Percentiles rank a stretch among this genome's conserved stretches.
These are phyloP conservation scores for Mycena leptocephala DNA, from an alignment of 768 basidiomycete species.

Conservation along the genomic window DNA sequence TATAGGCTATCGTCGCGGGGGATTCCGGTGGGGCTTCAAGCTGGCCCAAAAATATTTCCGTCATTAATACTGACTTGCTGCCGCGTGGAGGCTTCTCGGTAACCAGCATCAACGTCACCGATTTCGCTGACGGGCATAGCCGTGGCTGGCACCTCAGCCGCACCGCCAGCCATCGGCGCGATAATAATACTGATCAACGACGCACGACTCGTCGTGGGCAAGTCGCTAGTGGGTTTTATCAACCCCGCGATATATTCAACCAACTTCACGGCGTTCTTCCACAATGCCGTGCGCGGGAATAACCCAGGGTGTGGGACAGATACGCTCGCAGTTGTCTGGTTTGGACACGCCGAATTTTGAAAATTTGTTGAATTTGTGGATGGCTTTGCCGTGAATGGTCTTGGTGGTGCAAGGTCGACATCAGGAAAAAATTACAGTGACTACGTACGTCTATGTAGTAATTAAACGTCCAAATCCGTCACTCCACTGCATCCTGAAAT, in stretches of 20 bases:
- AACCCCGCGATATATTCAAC: conserved; percentile 60
- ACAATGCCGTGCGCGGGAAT: conserved; percentile 57
- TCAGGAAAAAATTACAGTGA: too few relatives aligned
- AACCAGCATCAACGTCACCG: background rate
- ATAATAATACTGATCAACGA: conserved; percentile 59
- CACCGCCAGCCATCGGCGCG: conserved; percentile 48
- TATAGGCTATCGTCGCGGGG: background rate
- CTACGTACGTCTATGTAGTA: too few relatives aligned
- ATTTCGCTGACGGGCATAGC: background rate
- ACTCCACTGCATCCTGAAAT: too few relatives aligned
- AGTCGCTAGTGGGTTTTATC: conserved; percentile 52
- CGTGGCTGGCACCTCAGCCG: conserved; percentile 52
- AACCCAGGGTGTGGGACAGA: conserved; percentile 58
- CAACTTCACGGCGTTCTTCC: conserved; percentile 49
- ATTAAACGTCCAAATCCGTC: too few relatives aligned
- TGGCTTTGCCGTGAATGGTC: background rate
- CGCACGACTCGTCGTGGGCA: conserved; percentile 49
- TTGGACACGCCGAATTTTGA: conserved; percentile 3
- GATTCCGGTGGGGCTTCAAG: background rate
- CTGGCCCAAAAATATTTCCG: background rate
- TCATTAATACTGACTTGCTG: too few relatives aligned
- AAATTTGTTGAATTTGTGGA: background rate
- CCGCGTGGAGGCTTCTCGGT: background rate
- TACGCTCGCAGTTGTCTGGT: conserved; percentile 53
- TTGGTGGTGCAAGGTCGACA: too few relatives aligned